phyloP scores from a whole-genome alignment of 441 rosid genomes.

The Gossypium schwendimanii region DNA sequence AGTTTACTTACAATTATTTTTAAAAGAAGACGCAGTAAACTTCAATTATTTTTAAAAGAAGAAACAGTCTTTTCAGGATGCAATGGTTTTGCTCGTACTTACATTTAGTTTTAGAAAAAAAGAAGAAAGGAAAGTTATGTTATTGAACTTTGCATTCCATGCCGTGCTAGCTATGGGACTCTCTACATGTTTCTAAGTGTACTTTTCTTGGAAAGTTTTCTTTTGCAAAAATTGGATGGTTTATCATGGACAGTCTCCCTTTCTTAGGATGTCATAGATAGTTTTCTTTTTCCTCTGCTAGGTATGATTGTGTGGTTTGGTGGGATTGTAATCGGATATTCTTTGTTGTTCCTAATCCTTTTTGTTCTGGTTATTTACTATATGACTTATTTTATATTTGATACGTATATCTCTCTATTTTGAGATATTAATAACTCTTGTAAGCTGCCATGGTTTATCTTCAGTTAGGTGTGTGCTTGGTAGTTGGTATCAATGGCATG shows the following conservation, averaged over 20 bases:
- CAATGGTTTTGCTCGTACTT: not conserved
- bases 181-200: not conserved
- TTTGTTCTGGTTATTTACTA: not conserved
- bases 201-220: not conserved
- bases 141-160: not conserved
- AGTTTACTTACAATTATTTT: not conserved
- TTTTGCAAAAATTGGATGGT: no score
- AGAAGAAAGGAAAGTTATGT: not conserved
- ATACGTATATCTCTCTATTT: not conserved
- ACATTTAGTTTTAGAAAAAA: not conserved
- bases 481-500: not conserved
- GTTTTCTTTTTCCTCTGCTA: not conserved
- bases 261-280: no score
- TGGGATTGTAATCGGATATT: not conserved
- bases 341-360: not conserved
- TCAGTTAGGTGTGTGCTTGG: not conserved
- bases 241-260: no score
- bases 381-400: not conserved
- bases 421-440: not conserved
- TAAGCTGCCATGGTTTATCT: not conserved
- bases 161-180: not conserved
- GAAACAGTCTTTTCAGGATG: not conserved
- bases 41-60: not conserved
- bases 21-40: no score
- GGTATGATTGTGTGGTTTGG: not conserved